These are phyloP conservation scores for Globisporangium nagaii DNA, from an alignment of 352 stramenopile species.

Conservation along the genomic window DNA sequence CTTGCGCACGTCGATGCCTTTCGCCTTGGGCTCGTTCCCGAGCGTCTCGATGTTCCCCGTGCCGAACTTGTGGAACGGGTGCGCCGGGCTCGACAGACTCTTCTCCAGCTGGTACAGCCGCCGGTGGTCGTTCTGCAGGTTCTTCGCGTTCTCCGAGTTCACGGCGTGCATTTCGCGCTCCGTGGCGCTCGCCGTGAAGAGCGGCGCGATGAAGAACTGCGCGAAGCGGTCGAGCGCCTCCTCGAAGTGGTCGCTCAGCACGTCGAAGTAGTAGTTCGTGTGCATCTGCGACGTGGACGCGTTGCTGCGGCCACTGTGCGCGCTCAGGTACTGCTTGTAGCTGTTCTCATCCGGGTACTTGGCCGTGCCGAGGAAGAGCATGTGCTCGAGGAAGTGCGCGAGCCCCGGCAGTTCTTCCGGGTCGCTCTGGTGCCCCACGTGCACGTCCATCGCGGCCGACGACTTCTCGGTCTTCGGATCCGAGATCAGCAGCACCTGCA, in stretches of 20 bases:
- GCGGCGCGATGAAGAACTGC: constrained; percentile 97
- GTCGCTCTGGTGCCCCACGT: constrained; percentile 92
- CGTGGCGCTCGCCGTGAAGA: constrained; percentile 88
- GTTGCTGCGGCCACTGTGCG: constrained; percentile 93
- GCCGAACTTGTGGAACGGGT: constrained; percentile 90
- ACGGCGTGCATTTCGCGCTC: constrained; percentile 95
- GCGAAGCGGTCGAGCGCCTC: constrained; percentile 94
- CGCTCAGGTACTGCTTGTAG: constrained; percentile 91
- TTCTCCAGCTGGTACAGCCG: constrained; percentile 85
- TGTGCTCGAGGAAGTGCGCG: constrained; percentile 94
- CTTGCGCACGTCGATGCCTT: constrained; percentile 57
- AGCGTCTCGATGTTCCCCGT: constrained; percentile 87
- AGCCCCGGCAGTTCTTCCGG: constrained; percentile 80
- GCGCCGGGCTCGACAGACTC: constrained; percentile 51
- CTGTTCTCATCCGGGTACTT: constrained; percentile 96
- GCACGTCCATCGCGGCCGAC: constrained; percentile 92
- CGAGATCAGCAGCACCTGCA: constrained; percentile 83
- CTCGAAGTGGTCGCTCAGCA: constrained; percentile 70
- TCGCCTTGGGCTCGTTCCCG: constrained; percentile 23
- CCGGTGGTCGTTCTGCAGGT: constrained; percentile 91
- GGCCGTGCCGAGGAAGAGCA: constrained; percentile 95
- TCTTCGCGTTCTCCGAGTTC: constrained; percentile 96
- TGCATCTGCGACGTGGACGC: constrained; percentile 95
- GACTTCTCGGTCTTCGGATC: constrained; percentile 91
- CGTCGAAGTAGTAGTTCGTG: constrained; percentile 98